These are phyloP conservation scores for Boletus patriciae DNA, from an alignment of 768 basidiomycete species.

Conservation along the genomic window DNA sequence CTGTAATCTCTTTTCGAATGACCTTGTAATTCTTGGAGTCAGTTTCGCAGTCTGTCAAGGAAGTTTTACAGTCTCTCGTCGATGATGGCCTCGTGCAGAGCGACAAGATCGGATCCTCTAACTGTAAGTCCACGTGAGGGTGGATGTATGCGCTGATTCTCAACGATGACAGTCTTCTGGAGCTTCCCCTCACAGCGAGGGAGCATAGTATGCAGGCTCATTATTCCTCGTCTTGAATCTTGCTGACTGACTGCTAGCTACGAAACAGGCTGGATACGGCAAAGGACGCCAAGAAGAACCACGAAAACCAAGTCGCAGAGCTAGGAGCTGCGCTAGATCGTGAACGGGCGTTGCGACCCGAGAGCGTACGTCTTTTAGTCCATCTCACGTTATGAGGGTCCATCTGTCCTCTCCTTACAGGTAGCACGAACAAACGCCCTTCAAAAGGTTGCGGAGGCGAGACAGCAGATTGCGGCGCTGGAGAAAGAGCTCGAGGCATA, in stretches of 20 bases:
- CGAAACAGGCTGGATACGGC: slow-evolving; percentile 54
- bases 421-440: slow-evolving; percentile 55
- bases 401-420: slow-evolving; percentile 38
- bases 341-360: slow-evolving; percentile 55
- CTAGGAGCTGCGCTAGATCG: slow-evolving; percentile 45
- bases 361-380: slow-evolving; percentile 46
- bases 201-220: slow-evolving; percentile 52
- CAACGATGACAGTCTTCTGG: slow-evolving; percentile 73
- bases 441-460: slow-evolving; percentile 46
- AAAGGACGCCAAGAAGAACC: slow-evolving; percentile 44
- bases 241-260: slow-evolving; percentile 41
- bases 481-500: slow-evolving; percentile 74
- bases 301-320: slow-evolving; percentile 51
- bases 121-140: slow-evolving; percentile 56
- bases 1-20: not conserved
- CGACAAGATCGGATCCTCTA: slow-evolving; percentile 94
- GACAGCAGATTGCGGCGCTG: slow-evolving; percentile 49
- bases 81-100: slow-evolving; percentile 83
- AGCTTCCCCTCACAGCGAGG: slow-evolving; percentile 91
- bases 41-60: slow-evolving; percentile 93
- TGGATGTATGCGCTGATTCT: slow-evolving; percentile 25
- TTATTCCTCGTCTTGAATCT: not conserved
- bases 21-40: not conserved
- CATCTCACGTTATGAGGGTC: not conserved
- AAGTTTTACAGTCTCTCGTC: slow-evolving; percentile 82